Base-by-base conservation (phyloP, 2,329 filamentous ascomycete species). In the Aspergillus eucalypticola region DNA sequence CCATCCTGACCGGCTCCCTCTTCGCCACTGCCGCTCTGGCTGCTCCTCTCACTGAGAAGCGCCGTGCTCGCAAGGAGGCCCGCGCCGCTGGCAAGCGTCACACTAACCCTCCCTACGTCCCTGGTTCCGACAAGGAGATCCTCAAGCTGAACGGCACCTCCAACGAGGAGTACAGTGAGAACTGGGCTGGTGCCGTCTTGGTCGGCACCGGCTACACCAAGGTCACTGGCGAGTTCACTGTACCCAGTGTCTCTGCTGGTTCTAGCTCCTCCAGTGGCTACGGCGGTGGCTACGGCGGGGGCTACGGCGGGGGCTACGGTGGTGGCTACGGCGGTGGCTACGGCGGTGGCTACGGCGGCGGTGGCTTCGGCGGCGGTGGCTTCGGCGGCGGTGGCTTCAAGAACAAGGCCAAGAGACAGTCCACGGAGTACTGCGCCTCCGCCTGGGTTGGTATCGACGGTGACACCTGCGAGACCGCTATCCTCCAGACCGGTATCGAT, bases 381-480 rank as follows among this genome's bases (percentile, higher is more conserved):
- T n/a, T n/a, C n/a, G n/a, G n/a, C n/a, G n/a, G n/a, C n/a, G n/a
- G n/a, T n/a, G n/a, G n/a, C n/a, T n/a, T n/a, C 27, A 44, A 44
- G 41, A 44, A 44, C 25, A 50, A n/a, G n/a, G n/a, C n/a, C n/a
- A n/a, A 50, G 46, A 25, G 46, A 15, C 46, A 50, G 25, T 17
- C 61, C 13, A 68, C 58, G 3, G 66, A 75, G 19, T 80, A 82
- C 66, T 78, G 79, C 41, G 80, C 81, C 21, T 81, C 82, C 2
- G 83, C 82, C 3, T 86, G 83, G 84, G 83, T 86, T 10, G 84
- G 84, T 35, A 86, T 87, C 54, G 84, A 86, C 61, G 84, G 84
- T n/a, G 82, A 85, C 64, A 84, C 82, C 6, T 86, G 81, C 71
- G 64, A 63, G 19, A 78, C 73, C 6, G 81, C 82, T 8, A 84